Evolutionary conservation across 306 rosid genomes (phyloP), one percentile per base, ranked within the genome.

Genomic region (Cicer judaicum): DNA sequence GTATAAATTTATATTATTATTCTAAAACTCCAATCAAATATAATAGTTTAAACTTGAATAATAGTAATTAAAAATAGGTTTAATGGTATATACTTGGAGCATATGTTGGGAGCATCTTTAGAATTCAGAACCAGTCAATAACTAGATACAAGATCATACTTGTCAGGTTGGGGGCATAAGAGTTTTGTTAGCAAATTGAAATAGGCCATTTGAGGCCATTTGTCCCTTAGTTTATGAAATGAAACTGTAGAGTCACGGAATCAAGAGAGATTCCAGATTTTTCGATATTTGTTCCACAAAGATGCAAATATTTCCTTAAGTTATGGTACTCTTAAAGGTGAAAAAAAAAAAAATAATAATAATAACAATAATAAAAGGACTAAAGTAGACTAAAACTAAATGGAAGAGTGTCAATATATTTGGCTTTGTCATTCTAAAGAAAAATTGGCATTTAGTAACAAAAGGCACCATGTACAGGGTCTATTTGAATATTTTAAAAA

Each of bases 231-330:
- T 41, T 41, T 64, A 18, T 11, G 39, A 42, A 18, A 5, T 6
- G 16, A 41, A 64, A 67, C 43, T 67, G 34, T 67, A 12, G 10
- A 70, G 39, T 70, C 75, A 70, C 75, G 50, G 74, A 53, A 38
- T 39, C 13, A 24, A 16, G 24, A 18, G 14, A 67, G 8, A 46
- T 39, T 53, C 40, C 49, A 7, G 10, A 21, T 18, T 55, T 71
- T 71, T 41, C 8, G 66, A 41, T 38, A 18, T 71, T 71, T 55
- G 76, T 12, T 55, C 55, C 76, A 71, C 65, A 71, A 16, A 41
- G 41, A 54, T 7, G 16, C 53, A 40, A 40, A 39, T 7, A 41
- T 7, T n/a, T 71, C 66, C 76, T 1, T 12, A 70, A 70, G 48
- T 69, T 69, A 52, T 29, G 57, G 72, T 47, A 43, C 42, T 67